Percentiles rank a stretch among this genome's conserved stretches.
Conservation (phyloP, 371 early-diverging fungal species). For the Mortierella sp. region DNA sequence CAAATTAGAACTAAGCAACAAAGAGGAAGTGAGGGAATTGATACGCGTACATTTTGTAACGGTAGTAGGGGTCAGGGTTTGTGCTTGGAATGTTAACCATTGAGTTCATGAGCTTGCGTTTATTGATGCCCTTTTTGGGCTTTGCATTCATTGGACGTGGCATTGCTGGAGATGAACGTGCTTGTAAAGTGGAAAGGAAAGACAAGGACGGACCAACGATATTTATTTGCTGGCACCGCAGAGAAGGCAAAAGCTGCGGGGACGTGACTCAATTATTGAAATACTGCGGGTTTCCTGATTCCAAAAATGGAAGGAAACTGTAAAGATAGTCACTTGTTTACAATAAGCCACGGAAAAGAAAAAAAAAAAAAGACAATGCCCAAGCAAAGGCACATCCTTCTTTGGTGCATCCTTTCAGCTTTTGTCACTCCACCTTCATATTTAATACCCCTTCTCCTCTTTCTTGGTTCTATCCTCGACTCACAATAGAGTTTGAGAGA, state of each 20-base stretch:
- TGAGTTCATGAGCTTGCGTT: slow-evolving; percentile 55
- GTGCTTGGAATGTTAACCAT: slow-evolving; percentile 59
- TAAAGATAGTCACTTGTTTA: slow-evolving; percentile 9
- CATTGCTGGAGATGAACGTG: slow-evolving; percentile 13
- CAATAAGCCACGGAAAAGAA: slow-evolving; percentile 1
- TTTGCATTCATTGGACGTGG: slow-evolving; percentile 25
- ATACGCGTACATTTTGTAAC: slow-evolving; percentile 50
- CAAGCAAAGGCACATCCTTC: slow-evolving; percentile 7
- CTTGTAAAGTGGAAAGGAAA: background rate
- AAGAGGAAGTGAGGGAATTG: background rate
- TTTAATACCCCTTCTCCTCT: background rate
- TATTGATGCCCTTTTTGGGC: slow-evolving; percentile 54
- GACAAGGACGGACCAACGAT: background rate
- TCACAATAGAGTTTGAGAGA: background rate
- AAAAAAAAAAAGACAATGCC: slow-evolving; percentile 10
- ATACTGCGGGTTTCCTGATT: background rate
- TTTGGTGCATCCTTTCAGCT: slow-evolving; percentile 4
- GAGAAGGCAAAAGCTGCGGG: too few species aligned
- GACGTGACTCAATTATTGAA: too few species aligned
- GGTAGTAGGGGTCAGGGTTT: slow-evolving; percentile 56
- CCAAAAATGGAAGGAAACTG: background rate
- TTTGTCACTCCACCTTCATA: background rate
- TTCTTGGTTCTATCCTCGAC: background rate
- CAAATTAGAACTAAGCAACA: background rate
- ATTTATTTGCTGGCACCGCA: slow-evolving; percentile 1